Conservation (phyloP, 78 protist species). For the Isochrysis galbana region DNA sequence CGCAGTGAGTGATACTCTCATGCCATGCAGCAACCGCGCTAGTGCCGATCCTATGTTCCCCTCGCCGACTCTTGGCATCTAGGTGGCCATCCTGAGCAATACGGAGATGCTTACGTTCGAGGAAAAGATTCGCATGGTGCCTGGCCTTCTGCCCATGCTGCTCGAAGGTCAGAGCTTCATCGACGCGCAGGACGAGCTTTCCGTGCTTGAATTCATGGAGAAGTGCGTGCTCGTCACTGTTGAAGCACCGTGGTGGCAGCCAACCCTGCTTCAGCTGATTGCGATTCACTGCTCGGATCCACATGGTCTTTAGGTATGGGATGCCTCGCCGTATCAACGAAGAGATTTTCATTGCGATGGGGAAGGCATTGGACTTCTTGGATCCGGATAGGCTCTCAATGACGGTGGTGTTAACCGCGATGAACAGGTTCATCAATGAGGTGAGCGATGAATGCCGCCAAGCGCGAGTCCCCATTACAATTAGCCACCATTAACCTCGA, state of each 20-base stretch:
- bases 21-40: too few species aligned
- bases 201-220: conserved; percentile 25
- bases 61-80: too few species aligned
- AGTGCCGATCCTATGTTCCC: too few species aligned
- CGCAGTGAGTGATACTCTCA: too few species aligned
- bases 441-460: conserved; percentile 26
- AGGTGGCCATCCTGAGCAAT: conserved; percentile 47
- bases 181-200: conserved; percentile 41
- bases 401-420: conserved; percentile 57
- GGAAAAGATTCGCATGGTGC: conserved; percentile 44
- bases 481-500: too few species aligned
- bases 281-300: too few species aligned
- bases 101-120: conserved; percentile 46
- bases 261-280: too few species aligned
- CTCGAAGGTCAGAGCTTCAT: conserved; percentile 35
- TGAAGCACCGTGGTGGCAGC: too few species aligned
- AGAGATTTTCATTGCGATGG: conserved; percentile 57
- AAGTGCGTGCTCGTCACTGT: too few species aligned
- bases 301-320: too few species aligned
- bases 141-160: conserved; percentile 43
- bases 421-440: conserved; percentile 46
- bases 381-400: conserved; percentile 51
- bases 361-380: conserved; percentile 52
- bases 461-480: too few species aligned
- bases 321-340: conserved; percentile 45